Percentiles rank a stretch among this genome's conserved stretches.
Conservation (phyloP, 345 rosid species). For the Eucalyptus microcorys region DNA sequence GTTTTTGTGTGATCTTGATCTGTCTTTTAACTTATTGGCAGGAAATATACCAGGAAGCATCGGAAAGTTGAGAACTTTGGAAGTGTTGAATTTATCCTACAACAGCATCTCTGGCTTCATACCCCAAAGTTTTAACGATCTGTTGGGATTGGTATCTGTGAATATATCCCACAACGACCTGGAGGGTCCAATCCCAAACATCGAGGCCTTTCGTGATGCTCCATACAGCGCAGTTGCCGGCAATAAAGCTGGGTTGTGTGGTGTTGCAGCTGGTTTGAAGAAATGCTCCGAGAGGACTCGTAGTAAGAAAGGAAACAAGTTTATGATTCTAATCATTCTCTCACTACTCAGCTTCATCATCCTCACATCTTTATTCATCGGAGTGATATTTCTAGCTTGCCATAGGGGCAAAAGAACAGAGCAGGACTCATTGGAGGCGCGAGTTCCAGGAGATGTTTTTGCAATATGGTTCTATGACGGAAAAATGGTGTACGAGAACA, state of each 20-base stretch:
- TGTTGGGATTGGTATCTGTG: slow-evolving; percentile 1
- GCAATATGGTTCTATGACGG: neutral
- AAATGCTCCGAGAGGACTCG: neutral
- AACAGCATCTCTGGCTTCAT: slow-evolving; percentile 3
- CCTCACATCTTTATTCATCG: neutral
- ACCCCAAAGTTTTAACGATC: neutral
- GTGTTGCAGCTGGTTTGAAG: neutral
- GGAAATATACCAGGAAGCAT: neutral
- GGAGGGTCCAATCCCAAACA: neutral
- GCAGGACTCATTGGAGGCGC: no score
- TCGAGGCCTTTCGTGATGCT: neutral
- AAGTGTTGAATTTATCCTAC: neutral
- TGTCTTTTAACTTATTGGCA: neutral
- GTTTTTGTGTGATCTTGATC: neutral
- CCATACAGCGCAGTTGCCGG: neutral
- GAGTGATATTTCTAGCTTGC: neutral
- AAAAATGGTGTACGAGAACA: neutral
- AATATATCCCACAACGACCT: slow-evolving; percentile 7
- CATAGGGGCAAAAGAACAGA: neutral
- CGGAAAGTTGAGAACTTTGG: neutral
- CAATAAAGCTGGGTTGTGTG: neutral
- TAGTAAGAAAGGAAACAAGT: neutral
- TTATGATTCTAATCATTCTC: neutral
- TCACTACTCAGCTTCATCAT: neutral
- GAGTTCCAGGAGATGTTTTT: neutral